A percentile compares a stretch with the other conserved stretches of the same genome.
Evolutionary conservation across 192 early-diverging fungal species (phyloP).

Genomic region (Entomortierella parvispora): DNA sequence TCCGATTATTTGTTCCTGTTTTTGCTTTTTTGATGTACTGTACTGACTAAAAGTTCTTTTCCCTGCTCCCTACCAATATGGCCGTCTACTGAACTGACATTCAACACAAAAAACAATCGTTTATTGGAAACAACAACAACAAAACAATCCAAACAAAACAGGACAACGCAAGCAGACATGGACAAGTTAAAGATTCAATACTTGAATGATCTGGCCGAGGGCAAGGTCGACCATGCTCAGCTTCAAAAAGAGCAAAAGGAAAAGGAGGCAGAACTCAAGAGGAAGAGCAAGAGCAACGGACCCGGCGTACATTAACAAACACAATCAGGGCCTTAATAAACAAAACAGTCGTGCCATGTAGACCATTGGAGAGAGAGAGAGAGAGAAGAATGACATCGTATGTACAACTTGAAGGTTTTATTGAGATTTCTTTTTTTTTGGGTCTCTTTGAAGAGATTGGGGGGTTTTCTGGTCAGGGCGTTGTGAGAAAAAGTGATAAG

Average conservation of each 20-base stretch:
- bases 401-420: too few relatives aligned
- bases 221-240: conserved; percentile 43
- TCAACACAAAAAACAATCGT: neutral
- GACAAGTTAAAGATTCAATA: conserved; percentile 63
- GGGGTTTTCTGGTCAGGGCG: too few relatives aligned
- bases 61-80: too few relatives aligned
- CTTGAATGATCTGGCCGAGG: conserved; percentile 46
- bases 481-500: neutral
- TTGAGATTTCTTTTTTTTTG: too few relatives aligned
- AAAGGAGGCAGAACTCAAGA: conserved; percentile 47
- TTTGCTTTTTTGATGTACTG: too few relatives aligned
- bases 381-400: too few relatives aligned
- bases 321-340: too few relatives aligned
- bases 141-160: conserved; percentile 7
- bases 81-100: neutral
- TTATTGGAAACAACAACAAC: neutral
- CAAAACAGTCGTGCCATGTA: too few relatives aligned
- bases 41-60: too few relatives aligned
- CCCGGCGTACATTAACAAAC: conserved; percentile 44
- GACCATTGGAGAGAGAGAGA: too few relatives aligned
- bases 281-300: conserved; percentile 34
- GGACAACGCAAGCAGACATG: conserved; percentile 60
- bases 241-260: conserved; percentile 39
- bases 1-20: neutral
- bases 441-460: too few relatives aligned